These are phyloP conservation scores for Phytomonas serpens DNA, from an alignment of 208 protist species.

Conservation along the genomic window DNA sequence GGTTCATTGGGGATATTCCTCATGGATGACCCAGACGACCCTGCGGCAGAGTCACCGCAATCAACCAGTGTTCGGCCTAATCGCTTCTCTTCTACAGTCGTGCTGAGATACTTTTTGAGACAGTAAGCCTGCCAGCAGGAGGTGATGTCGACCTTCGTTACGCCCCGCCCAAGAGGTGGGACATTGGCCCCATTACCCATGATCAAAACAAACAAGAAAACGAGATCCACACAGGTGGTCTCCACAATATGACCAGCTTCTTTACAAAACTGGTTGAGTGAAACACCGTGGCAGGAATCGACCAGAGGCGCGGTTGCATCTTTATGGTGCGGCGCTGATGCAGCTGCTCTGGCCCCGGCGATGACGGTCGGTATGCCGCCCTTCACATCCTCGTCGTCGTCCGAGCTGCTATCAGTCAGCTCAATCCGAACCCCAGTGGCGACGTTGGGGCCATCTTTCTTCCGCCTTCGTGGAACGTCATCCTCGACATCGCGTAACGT, in stretches of 20 bases:
- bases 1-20: neutral
- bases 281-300: neutral
- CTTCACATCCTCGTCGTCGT: conserved; percentile 22
- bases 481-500: conserved; percentile 9
- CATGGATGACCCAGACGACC: neutral
- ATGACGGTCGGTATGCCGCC: neutral
- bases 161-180: conserved; percentile 63
- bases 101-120: conserved; percentile 57
- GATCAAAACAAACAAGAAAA: conserved; percentile 81
- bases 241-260: conserved; percentile 23
- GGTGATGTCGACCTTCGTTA: conserved; percentile 74
- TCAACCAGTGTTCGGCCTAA: conserved; percentile 26
- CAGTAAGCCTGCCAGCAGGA: conserved; percentile 85
- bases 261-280: neutral
- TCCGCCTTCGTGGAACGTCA: conserved; percentile 50
- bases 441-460: conserved; percentile 72
- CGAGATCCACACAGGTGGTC: conserved; percentile 70
- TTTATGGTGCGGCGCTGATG: neutral
- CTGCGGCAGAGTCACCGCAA: neutral
- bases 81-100: conserved; percentile 30
- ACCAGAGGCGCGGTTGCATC: neutral
- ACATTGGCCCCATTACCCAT: conserved; percentile 79
- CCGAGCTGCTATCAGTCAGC: conserved; percentile 48
- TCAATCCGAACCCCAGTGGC: conserved; percentile 51
- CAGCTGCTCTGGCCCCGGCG: neutral